Evolutionary conservation across 116 monocot species (phyloP).

Genomic region (Thalassia testudinum): DNA sequence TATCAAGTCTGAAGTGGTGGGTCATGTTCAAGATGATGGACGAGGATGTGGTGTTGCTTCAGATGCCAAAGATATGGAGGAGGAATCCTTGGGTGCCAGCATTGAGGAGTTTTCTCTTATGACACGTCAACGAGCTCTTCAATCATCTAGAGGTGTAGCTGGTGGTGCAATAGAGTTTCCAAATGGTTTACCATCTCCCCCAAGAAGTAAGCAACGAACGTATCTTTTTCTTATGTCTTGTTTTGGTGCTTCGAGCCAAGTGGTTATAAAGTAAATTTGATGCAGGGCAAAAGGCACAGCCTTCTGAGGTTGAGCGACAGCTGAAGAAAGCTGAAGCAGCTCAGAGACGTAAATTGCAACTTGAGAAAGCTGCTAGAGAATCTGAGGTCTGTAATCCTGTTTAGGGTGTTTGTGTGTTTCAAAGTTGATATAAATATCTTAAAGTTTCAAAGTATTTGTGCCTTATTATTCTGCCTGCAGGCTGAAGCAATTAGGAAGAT

Average conservation of each 20-base stretch:
- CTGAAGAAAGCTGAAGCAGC: slow-evolving; percentile 95
- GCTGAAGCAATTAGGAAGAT: slow-evolving; percentile 74
- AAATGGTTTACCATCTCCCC: slow-evolving; percentile 65
- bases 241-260: not conserved
- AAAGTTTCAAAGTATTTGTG: not conserved
- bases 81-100: slow-evolving; percentile 14
- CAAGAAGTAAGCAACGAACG: slow-evolving; percentile 55
- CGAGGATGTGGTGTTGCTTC: slow-evolving; percentile 33
- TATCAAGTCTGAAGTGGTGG: slow-evolving; percentile 24
- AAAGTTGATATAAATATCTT: not conserved
- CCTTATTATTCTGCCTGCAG: slow-evolving; percentile 17
- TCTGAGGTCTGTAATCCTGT: slow-evolving; percentile 35
- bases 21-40: slow-evolving; percentile 30
- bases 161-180: slow-evolving; percentile 75
- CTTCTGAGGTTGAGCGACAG: slow-evolving; percentile 75
- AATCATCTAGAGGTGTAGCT: slow-evolving; percentile 29
- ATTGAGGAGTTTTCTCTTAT: slow-evolving; percentile 52
- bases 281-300: slow-evolving; percentile 74
- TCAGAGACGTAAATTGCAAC: slow-evolving; percentile 74
- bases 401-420: not conserved
- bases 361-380: slow-evolving; percentile 78
- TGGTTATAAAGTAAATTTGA: not conserved
- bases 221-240: slow-evolving; percentile 1
- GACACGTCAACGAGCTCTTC: slow-evolving; percentile 74
- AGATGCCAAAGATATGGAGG: slow-evolving; percentile 21